phyloP scores from a whole-genome alignment of 768 basidiomycete genomes.

The Rhizopogon vesiculosus region DNA sequence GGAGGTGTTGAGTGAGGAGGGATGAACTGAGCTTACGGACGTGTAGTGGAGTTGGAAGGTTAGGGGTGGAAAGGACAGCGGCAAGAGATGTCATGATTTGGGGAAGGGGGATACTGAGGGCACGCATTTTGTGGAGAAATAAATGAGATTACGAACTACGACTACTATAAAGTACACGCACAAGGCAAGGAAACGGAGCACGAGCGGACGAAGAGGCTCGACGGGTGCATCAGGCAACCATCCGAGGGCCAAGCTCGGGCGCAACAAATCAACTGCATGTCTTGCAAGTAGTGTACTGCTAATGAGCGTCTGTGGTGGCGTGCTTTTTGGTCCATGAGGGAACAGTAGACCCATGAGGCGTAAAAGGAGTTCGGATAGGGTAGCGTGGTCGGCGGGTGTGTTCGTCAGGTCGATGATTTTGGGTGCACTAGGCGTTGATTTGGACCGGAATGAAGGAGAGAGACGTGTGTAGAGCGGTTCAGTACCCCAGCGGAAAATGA shows the following conservation, averaged over 20 bases:
- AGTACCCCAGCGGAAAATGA: slow-evolving; percentile 70
- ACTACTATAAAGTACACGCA: slow-evolving; percentile 33
- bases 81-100: slow-evolving; percentile 66
- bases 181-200: slow-evolving; percentile 58
- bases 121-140: neutral
- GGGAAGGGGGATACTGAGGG: slow-evolving; percentile 49
- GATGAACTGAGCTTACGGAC: slow-evolving; percentile 54
- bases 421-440: slow-evolving; percentile 14
- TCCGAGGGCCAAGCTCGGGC: slow-evolving; percentile 58
- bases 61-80: slow-evolving; percentile 41
- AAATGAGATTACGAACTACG: slow-evolving; percentile 3
- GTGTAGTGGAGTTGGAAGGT: slow-evolving; percentile 36
- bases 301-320: slow-evolving; percentile 54
- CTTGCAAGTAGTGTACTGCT: slow-evolving; percentile 52
- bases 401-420: slow-evolving; percentile 43
- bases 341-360: slow-evolving; percentile 50
- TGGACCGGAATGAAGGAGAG: slow-evolving; percentile 34
- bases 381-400: slow-evolving; percentile 36
- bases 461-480: slow-evolving; percentile 47
- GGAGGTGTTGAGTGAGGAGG: slow-evolving; percentile 66
- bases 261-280: slow-evolving; percentile 55
- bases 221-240: slow-evolving; percentile 60
- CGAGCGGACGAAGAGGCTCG: slow-evolving; percentile 44
- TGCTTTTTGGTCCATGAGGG: slow-evolving; percentile 43
- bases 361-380: slow-evolving; percentile 37